Evolutionary conservation across 768 basidiomycete genomes (phyloP), one percentile per base, ranked within the genome.

Genomic region (Gymnopilus junonius): DNA sequence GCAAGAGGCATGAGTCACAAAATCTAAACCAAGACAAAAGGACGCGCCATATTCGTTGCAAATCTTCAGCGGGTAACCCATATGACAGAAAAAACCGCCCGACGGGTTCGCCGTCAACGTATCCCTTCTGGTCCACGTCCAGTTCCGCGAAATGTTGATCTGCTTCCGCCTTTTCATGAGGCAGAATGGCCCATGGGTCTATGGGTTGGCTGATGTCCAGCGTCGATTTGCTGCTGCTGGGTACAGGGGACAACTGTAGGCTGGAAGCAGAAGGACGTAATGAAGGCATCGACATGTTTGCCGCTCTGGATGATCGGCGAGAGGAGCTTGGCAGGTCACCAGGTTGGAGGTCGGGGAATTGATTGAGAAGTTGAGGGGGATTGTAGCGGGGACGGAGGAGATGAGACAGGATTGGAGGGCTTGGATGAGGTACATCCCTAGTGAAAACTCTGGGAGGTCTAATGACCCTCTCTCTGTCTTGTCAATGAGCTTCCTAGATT

Each of bases 381-480:
- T 73, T 8, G 71, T 66, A 2, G 67, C 29, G 1, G 79, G 80
- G 6, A 82, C 67, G 1, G 68, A 62, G 23, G 67, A 65, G 1
- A 80, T 71, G 34, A 72, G 70, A 55, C 77, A 79, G 5, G 73
- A 70, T 66, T 74, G 73, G 15, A 77, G 60, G n/a, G 74, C 73
- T 37, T 78, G 73, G 40, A 92, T 85, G 60, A 90, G 82, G 71
- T 87, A 87, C 85, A 90, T 87, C 37, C 85, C 90, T 62, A 92
- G 76, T 35, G 86, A 84, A 71, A 93, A 93, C 62, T 92, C 89
- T 29, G 83, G 74, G 8, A 83, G 77, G 67, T 91, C 88, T 11
- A 93, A 83, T 3, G 81, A 76, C 6, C 89, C 89, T 35, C 86
- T 79, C 34, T 80, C 76, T 55, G 83, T 80, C 8, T 82, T 84